Evolutionary conservation across 2,329 filamentous ascomycete genomes (phyloP), one percentile per base, ranked within the genome.

Genomic region (Aquanectria penicillioides): DNA sequence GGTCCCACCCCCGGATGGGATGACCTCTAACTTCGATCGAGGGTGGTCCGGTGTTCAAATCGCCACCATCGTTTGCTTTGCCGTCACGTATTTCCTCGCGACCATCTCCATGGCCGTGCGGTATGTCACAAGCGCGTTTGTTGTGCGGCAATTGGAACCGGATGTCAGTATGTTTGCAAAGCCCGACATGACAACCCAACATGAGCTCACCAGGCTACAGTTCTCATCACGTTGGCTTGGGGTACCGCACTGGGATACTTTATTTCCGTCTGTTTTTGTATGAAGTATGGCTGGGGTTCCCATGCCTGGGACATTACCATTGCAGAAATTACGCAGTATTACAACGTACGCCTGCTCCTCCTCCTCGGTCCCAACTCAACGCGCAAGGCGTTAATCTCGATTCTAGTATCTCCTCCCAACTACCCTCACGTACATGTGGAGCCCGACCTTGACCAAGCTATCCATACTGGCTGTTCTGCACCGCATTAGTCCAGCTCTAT

Each of bases 241-340:
- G 51, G 50, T 5, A 40, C 51, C 12, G 50, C 57, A 2, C n/a
- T 59, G 31, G 57, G 50, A 4, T 59, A 56, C 51, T 59, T 59
- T 10, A 56, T 59, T 13, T 56, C 57, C 2, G 51, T 59, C 13
- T 40, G 18, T 12, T 51, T 51, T 15, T 50, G 44, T 17, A 59
- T 59, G 57, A 26, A 49, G n/a, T 50, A 59, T 8, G 57, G 57
- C 22, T 59, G 57, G 57, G 57, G 57, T 3, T 36, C 31, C 12
- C 57, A 56, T 28, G 51, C 51, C 11, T 59, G 57, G 57, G 57
- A 59, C n/a, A 56, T 59, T 8, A 50, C 44, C 7, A 18, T 59
- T 3, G 51, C 46, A 10, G 57, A 59, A 22, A 31, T 50, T 7
- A 12, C 28, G 6, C 15, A 51, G 7, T 59, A 56, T 22, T 51